Conservation (phyloP, 192 early-diverging fungal genomes). For the Linnemannia schmuckeri region DNA sequence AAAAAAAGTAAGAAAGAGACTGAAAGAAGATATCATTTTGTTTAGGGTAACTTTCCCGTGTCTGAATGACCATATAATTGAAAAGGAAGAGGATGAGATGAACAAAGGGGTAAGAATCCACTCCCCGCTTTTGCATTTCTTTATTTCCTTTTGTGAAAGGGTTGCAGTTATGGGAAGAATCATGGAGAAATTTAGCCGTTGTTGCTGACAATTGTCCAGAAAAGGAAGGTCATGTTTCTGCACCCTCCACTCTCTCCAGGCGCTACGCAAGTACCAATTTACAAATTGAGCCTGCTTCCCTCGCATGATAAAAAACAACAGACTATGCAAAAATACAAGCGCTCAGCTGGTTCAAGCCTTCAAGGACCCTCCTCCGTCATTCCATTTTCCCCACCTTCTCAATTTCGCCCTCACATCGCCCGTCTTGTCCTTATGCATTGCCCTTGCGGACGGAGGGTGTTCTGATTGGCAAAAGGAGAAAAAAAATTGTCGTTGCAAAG, state of each 20-base stretch:
- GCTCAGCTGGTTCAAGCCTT: too few relatives aligned
- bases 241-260: neutral
- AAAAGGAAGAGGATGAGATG: neutral
- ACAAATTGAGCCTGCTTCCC: neutral
- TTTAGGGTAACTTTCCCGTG: too few relatives aligned
- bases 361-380: too few relatives aligned
- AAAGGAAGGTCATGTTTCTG: neutral
- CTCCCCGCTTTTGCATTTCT: neutral
- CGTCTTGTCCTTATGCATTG: neutral
- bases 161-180: neutral
- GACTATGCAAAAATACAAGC: too few relatives aligned
- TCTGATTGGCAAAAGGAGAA: neutral
- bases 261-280: neutral
- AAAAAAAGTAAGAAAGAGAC: too few relatives aligned
- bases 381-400: too few relatives aligned
- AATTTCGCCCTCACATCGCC: too few relatives aligned
- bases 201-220: neutral
- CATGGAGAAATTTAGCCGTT: constrained; percentile 1
- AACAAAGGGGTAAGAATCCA: neutral
- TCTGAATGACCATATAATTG: too few relatives aligned
- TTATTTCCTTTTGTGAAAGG: neutral
- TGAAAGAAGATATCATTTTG: too few relatives aligned
- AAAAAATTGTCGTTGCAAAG: neutral
- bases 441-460: neutral
- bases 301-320: too few relatives aligned